A percentile compares a stretch with the other conserved stretches of the same genome.
Evolutionary conservation across 2,329 filamentous ascomycete species (phyloP).

Genomic region (Fusarium incarnatum): DNA sequence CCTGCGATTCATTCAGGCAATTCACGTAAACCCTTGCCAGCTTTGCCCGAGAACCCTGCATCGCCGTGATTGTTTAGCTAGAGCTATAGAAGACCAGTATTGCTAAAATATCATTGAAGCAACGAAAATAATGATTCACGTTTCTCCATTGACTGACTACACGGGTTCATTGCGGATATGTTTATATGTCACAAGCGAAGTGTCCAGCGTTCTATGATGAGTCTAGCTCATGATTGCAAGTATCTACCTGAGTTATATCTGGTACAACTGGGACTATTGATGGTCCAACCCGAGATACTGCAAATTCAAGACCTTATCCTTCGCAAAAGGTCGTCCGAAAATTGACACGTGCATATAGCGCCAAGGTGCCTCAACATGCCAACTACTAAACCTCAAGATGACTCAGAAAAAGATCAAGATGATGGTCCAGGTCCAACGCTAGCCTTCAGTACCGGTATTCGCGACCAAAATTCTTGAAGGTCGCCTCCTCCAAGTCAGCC

Average conservation of each 20-base stretch:
- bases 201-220: neutral
- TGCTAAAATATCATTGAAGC: neutral
- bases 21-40: slow-evolving; percentile 58
- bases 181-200: neutral
- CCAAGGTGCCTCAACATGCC: slow-evolving; percentile 29
- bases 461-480: slow-evolving; percentile 58
- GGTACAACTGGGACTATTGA: slow-evolving; percentile 34
- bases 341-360: slow-evolving; percentile 27
- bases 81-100: neutral
- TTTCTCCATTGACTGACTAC: neutral
- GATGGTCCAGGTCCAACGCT: slow-evolving; percentile 3
- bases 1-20: slow-evolving; percentile 39
- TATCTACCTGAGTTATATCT: slow-evolving; percentile 36
- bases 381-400: slow-evolving; percentile 36
- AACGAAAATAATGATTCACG: neutral
- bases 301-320: slow-evolving; percentile 32
- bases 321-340: slow-evolving; percentile 33
- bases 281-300: slow-evolving; percentile 42
- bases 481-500: slow-evolving; percentile 73
- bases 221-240: slow-evolving; percentile 28
- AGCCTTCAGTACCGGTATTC: slow-evolving; percentile 18
- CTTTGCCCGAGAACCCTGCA: slow-evolving; percentile 54
- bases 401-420: slow-evolving; percentile 20
- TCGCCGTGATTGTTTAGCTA: slow-evolving; percentile 33
- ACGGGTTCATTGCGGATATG: neutral